Base-by-base conservation (phyloP, 2,329 filamentous ascomycete species). In the Colletotrichum plurivorum region DNA sequence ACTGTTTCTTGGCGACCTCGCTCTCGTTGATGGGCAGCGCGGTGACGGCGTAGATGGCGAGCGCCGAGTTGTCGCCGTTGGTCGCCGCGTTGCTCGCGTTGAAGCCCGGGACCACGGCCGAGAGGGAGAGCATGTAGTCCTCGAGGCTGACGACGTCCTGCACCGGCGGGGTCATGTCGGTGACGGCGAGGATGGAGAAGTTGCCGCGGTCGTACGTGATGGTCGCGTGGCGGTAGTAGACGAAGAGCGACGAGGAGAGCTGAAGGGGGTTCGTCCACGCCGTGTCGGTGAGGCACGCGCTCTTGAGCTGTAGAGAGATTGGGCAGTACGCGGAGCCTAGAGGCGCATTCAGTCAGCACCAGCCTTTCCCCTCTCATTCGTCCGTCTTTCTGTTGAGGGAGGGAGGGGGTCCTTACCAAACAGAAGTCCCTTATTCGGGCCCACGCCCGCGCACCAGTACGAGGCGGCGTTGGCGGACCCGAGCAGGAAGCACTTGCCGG, bases 21-120 rank as follows among this genome's bases (percentile, higher is more conserved):
- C 62, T 61, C 22, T 66, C 66, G 45, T 66, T 69, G 62, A 69
- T 69, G 9, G 66, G 66, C 2, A 69, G 36, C 1, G 66, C 66
- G 20, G 66, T 69, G 22, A 69, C 66, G n/a, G 66, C 66, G 20
- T 69, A 69, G n/a, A 69, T 66, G 3, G 66, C 66, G 8, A 69
- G 43, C 2, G 66, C 66, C 20, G 66, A 69, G 51, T 69, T 66
- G 36, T 69, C 66, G 51, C 62, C 66, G 6, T 60, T 59, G 16
- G 31, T 56, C 18, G 31, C 62, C 3, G 13, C 41, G 9, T 25
- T 31, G 15, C n/a, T 66, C 51, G 15, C 12, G 62, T 61, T 69
- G 49, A 69, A 69, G 8, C 55, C 66, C 4, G 66, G 66, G 7
- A 69, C 51, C 2, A 69, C 66, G 2, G 55, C 62, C 7, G 66